Evolutionary conservation across 768 basidiomycete genomes (phyloP), one percentile per base, ranked within the genome.

Genomic region (Leccinum aurantiacum): DNA sequence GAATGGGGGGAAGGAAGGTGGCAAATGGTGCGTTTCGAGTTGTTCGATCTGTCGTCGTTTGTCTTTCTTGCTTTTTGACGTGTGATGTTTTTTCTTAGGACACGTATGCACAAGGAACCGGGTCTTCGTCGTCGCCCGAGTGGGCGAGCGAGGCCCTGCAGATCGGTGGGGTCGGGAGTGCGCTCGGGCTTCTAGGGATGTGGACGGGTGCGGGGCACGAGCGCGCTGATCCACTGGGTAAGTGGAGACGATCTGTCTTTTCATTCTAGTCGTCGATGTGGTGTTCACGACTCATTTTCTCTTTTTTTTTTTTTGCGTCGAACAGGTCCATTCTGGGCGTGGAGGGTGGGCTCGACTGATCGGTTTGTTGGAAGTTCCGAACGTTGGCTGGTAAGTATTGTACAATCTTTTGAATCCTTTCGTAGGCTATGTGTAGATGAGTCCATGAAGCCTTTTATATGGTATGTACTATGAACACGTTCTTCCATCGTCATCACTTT

Each of bases 101-200:
- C 31, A 69, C 67, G 2, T 57, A 54, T 22, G 48, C 46, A 15
- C 64, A 80, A 75, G 74, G 69, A 1, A n/a, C 9, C 0, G 41
- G n/a, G n/a, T 41, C 41, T n/a, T 60, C 77, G 17, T 65, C 68
- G 19, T 60, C 60, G 5, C 73, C 78, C 0, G 79, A 83, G 61
- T 86, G 84, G 85, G 70, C 74, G 2, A 80, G 77, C 13, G 84
- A 87, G 60, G 82, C 78, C n/a, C 72, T 86, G 0, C 85, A 87
- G 60, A 68, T 86, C 11, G 86, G 86, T 13, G 79, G 79, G 2
- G 71, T 82, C 15, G 83, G 82, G 6, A 82, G 82, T n/a, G 79
- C 78, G 0, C 66, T 77, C 22, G 85, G 86, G 9, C 68, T 84
- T 2, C 71, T 87, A 2, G 85, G 84, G 8, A 65, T 79, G 72